Base-by-base conservation (phyloP, 805 yeast species). In the Blastobotrys peoriensis region DNA sequence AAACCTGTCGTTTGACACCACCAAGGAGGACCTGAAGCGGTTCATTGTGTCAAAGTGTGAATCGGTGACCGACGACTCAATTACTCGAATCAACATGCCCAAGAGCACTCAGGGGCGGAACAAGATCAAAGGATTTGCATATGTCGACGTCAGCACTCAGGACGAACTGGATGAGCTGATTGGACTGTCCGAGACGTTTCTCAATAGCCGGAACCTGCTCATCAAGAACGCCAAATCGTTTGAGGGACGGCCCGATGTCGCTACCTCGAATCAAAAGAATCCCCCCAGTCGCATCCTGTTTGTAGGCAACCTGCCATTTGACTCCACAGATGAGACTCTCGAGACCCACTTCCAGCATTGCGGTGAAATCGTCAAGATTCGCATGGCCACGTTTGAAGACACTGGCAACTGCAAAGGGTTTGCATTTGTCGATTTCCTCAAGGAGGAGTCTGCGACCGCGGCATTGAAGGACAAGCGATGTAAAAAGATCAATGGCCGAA, bases 331-430 rank as follows among this genome's bases (percentile, higher is more conserved):
- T 49, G 94, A 84, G 23, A 64, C 79, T 50, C 68, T 91, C 36
- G 80, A 78, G 52, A 83, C 79, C 54, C 95, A 86, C 51, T 91
- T 91, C 70, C 83, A 83, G 64, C 91, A 83, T 57, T 88, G 95
- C 66, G 97, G 98, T 33, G 88, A 84, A 51, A 91, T 94, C 47
- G 66, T 71, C 22, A 78, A 78, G 53, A 78, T 91, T 43, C 77
- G 98, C 63, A 91, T 89, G 94, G 98, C 98, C 3, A 89, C 98
- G n/a, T 91, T 91, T 65, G 88, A 93, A 66, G 98, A 91, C 61
- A 70, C 84, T 41, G 98, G 97, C 1, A 91, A 89, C 61, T 91
- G 98, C 70, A 93, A 93, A 64, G 98, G 98, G 1, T 91, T 91
- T 69, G 88, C 96, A 1, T 91, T 93, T 59, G 69, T 91, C 28